phyloP scores from a whole-genome alignment of 257 asterid genomes.

The Jacaranda copaia region DNA sequence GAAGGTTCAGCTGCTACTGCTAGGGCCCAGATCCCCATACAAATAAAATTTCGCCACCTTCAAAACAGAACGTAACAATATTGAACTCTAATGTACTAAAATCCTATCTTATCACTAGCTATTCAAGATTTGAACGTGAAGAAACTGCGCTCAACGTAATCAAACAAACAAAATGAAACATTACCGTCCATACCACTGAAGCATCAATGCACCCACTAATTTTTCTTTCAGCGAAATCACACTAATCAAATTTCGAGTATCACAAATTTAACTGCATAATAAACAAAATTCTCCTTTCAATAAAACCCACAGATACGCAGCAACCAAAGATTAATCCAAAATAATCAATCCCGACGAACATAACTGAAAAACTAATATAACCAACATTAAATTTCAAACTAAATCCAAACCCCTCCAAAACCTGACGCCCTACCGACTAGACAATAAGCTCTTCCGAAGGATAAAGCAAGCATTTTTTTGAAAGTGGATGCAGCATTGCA shows the following conservation, averaged over 20 bases:
- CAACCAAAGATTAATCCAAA: not conserved
- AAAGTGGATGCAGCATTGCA: not conserved
- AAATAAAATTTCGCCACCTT: not conserved
- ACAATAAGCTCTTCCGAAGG: not conserved
- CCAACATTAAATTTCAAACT: not conserved
- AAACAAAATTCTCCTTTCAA: not conserved
- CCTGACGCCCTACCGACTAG: not conserved
- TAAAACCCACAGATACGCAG: not conserved
- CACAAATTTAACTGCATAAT: not conserved
- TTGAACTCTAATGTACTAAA: not conserved
- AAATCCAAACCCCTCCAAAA: not conserved
- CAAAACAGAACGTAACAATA: not conserved
- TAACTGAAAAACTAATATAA: not conserved
- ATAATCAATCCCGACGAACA: not conserved
- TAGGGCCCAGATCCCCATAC: too few species aligned
- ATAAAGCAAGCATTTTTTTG: not conserved
- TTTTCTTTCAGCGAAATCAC: not conserved
- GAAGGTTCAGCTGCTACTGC: not conserved
- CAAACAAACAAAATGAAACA: not conserved
- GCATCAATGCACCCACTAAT: not conserved
- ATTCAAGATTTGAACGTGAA: conserved; percentile 9
- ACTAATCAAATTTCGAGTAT: not conserved
- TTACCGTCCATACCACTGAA: not conserved
- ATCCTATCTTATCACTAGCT: not conserved
- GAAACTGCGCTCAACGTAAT: conserved; percentile 5